A percentile compares a stretch with the other conserved stretches of the same genome.
Conservation (phyloP, 73 alveolate genomes). For the Strombidium stylifer region DNA sequence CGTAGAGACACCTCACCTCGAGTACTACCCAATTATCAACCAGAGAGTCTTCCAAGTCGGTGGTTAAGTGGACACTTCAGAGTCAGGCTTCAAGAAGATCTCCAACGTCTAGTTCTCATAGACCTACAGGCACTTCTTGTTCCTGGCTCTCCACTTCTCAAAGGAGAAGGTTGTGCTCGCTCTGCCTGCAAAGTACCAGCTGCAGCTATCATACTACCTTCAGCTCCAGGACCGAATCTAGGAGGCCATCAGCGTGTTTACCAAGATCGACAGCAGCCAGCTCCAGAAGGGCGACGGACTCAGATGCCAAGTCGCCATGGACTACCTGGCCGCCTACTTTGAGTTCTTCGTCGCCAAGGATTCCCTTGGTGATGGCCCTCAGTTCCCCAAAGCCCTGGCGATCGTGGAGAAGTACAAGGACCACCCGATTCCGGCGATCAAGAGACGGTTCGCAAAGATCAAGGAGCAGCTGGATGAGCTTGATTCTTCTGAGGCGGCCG, state of each 20-base stretch:
- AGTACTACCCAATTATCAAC: conserved; percentile 88
- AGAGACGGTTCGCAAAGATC: conserved; percentile 78
- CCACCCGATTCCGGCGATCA: conserved; percentile 78
- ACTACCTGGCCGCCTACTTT: conserved; percentile 81
- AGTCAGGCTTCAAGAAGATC: too few species aligned
- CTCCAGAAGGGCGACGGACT: conserved; percentile 5
- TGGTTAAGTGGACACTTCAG: too few species aligned
- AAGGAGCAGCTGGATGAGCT: conserved; percentile 60
- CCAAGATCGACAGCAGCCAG: conserved; percentile 29
- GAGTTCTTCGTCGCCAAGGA: conserved; percentile 65
- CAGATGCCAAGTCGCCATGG: conserved; percentile 72
- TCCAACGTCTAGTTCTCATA: too few species aligned
- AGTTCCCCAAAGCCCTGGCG: conserved; percentile 59
- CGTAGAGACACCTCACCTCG: conserved; percentile 34
- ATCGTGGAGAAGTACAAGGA: conserved; percentile 54
- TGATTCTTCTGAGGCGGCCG: too few species aligned
- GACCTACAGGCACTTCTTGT: too few species aligned
- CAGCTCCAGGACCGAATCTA: conserved; percentile 54
- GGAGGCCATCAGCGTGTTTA: conserved; percentile 66
- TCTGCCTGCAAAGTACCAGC: conserved; percentile 12
- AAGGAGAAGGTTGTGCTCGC: not conserved
- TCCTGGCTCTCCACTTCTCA: too few species aligned
- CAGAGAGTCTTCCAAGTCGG: conserved; percentile 82
- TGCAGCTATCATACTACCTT: conserved; percentile 29
- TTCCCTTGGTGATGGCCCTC: too few species aligned